A percentile compares a stretch with the other conserved stretches of the same genome.
Evolutionary conservation across 2,329 filamentous ascomycete species (phyloP).

Genomic region (Pseudocercospora macadamiae): DNA sequence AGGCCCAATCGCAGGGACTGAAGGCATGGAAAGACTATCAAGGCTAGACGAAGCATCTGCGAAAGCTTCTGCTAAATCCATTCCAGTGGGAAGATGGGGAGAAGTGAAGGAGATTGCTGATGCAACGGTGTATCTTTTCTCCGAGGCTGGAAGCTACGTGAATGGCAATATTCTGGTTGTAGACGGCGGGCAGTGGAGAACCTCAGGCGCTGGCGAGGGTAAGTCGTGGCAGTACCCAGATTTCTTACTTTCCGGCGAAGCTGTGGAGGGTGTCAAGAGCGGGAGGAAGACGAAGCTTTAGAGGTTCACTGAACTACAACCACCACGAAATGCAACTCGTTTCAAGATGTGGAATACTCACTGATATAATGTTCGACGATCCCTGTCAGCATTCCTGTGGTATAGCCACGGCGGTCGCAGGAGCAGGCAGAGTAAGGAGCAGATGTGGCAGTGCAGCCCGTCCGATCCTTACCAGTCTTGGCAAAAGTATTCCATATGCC

Average conservation of each 20-base stretch:
- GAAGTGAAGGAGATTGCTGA: slow-evolving; percentile 87
- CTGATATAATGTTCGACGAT: too few species aligned
- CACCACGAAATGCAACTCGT: too few species aligned
- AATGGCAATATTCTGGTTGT: slow-evolving; percentile 80
- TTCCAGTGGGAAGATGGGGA: slow-evolving; percentile 78
- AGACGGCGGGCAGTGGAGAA: slow-evolving; percentile 58
- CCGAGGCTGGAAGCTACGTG: slow-evolving; percentile 81
- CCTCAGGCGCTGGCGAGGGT: slow-evolving; percentile 38
- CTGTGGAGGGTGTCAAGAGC: slow-evolving; percentile 61
- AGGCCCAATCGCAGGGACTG: slow-evolving; percentile 82
- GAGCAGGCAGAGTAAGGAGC: too few species aligned
- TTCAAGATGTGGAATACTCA: too few species aligned
- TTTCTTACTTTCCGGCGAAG: slow-evolving; percentile 58
- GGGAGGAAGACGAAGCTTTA: slow-evolving; percentile 59
- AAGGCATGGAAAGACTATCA: slow-evolving; percentile 56
- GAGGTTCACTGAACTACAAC: too few species aligned
- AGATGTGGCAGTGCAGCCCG: too few species aligned
- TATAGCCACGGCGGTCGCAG: too few species aligned
- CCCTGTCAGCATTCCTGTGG: too few species aligned
- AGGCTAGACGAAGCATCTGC: slow-evolving; percentile 36
- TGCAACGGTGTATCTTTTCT: slow-evolving; percentile 86
- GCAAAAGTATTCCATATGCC: too few species aligned
- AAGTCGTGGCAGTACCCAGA: slow-evolving; percentile 59
- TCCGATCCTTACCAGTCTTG: too few species aligned
- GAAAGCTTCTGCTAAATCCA: slow-evolving; percentile 39